Evolutionary conservation across 164 flowering plant genomes (phyloP).

Genomic region (Nelumbo lutea): DNA sequence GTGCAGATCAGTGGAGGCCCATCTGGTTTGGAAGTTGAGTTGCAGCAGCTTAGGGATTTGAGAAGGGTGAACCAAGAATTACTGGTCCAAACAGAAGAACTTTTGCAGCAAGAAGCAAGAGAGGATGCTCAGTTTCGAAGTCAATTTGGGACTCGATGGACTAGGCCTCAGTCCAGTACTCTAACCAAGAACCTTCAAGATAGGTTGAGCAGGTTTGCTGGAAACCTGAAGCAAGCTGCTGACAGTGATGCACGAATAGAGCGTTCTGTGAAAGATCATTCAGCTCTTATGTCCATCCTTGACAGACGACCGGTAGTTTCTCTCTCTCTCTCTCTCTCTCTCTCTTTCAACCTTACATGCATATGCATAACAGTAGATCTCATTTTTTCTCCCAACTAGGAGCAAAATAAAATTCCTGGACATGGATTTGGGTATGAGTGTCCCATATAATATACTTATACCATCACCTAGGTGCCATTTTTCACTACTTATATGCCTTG

Average conservation of each 20-base stretch:
- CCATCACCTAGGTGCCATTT: too few relatives aligned
- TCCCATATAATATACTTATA: too few relatives aligned
- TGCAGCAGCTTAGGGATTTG: conserved; percentile 88
- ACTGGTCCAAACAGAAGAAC: conserved; percentile 86
- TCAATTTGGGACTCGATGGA: conserved; percentile 94
- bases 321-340: too few relatives aligned
- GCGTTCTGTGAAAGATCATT: conserved; percentile 85
- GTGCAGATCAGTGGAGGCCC: conserved; percentile 97
- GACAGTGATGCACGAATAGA: conserved; percentile 93
- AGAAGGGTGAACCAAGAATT: conserved; percentile 92
- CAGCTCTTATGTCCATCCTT: conserved; percentile 81
- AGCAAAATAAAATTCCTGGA: too few relatives aligned
- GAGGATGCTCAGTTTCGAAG: conserved; percentile 91
- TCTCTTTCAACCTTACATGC: too few relatives aligned
- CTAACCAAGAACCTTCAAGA: conserved; percentile 86
- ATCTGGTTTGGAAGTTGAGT: conserved; percentile 83
- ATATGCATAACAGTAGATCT: too few relatives aligned
- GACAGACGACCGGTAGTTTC: conserved; percentile 82
- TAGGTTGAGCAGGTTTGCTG: conserved; percentile 85
- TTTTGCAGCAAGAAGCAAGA: conserved; percentile 86
- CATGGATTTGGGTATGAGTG: too few relatives aligned
- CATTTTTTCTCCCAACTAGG: too few relatives aligned
- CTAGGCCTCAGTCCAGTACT: conserved; percentile 89
- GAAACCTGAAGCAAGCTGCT: conserved; percentile 90
- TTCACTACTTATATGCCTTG: too few relatives aligned